Evolutionary conservation across 768 basidiomycete genomes (phyloP).

Genomic region (Termitomyces sp.): DNA sequence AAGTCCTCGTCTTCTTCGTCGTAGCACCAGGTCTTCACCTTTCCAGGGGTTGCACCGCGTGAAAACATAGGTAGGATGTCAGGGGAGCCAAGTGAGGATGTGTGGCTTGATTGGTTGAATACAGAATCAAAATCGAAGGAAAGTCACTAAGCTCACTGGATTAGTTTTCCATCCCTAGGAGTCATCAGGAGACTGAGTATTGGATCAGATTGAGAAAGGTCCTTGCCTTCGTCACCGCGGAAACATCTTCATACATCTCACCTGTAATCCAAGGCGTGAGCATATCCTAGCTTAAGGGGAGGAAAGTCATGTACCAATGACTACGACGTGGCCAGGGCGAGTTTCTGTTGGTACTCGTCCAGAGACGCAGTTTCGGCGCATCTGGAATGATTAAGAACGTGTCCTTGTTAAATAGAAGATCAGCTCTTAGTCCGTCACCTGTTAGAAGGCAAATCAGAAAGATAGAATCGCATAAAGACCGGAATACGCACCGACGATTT

Average conservation of each 20-base stretch:
- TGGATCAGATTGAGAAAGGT: background rate
- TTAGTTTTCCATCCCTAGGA: slow-evolving; percentile 82
- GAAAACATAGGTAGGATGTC: slow-evolving; percentile 90
- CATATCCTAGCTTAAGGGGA: background rate
- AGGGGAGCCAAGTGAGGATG: slow-evolving; percentile 84
- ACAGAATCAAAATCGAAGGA: slow-evolving; percentile 72
- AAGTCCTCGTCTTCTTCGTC: slow-evolving; percentile 81
- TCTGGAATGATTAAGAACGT: slow-evolving; percentile 53
- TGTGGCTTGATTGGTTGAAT: slow-evolving; percentile 76
- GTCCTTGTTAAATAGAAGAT: slow-evolving; percentile 67
- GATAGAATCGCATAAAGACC: background rate
- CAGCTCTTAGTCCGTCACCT: slow-evolving; percentile 86
- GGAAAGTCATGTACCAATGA: slow-evolving; percentile 57
- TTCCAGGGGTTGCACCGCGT: slow-evolving; percentile 66
- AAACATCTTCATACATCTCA: slow-evolving; percentile 91
- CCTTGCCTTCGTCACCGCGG: slow-evolving; percentile 78
- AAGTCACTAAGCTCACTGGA: slow-evolving; percentile 45
- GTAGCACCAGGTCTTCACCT: slow-evolving; percentile 76
- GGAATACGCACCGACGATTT: slow-evolving; percentile 65
- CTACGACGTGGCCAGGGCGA: slow-evolving; percentile 84
- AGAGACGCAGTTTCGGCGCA: no score
- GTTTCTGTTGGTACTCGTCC: slow-evolving; percentile 88
- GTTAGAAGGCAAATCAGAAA: background rate
- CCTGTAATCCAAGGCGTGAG: slow-evolving; percentile 32
- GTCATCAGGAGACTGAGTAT: slow-evolving; percentile 10